Conservation (phyloP, 768 basidiomycete genomes). For the Phlebiopsis flavidoalba region DNA sequence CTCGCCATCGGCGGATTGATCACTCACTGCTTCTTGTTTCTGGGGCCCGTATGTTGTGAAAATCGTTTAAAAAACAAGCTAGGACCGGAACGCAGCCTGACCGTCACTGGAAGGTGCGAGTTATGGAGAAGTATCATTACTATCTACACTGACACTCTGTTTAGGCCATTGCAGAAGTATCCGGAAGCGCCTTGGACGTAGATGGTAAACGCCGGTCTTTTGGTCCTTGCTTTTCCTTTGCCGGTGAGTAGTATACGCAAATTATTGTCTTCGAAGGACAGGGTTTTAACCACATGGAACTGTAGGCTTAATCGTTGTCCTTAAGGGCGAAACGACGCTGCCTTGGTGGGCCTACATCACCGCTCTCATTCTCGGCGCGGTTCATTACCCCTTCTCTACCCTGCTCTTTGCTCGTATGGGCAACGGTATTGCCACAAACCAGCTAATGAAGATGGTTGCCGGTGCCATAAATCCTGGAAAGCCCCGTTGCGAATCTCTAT, state of each 20-base stretch:
- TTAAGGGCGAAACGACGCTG: constrained; percentile 56
- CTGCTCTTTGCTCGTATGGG: constrained; percentile 56
- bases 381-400: constrained; percentile 48
- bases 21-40: constrained; percentile 50
- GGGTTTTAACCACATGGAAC: constrained; percentile 1
- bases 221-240: constrained; percentile 48
- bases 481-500: constrained; percentile 67
- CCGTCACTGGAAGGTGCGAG: constrained; percentile 46
- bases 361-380: constrained; percentile 44
- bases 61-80: constrained; percentile 47
- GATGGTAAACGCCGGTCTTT: constrained; percentile 52
- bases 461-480: constrained; percentile 56
- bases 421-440: constrained; percentile 53
- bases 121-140: background rate
- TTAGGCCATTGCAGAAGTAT: constrained; percentile 48
- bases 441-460: constrained; percentile 63
- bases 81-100: constrained; percentile 44
- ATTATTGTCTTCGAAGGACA: background rate
- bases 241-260: constrained; percentile 33
- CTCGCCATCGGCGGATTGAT: constrained; percentile 58
- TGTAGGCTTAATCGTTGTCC: constrained; percentile 48
- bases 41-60: constrained; percentile 47
- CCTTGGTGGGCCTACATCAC: constrained; percentile 61
- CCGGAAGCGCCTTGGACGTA: constrained; percentile 55
- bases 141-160: background rate